These are phyloP conservation scores for Arthroderma sp. DNA, from an alignment of 2,329 filamentous ascomycete species.

Conservation along the genomic window DNA sequence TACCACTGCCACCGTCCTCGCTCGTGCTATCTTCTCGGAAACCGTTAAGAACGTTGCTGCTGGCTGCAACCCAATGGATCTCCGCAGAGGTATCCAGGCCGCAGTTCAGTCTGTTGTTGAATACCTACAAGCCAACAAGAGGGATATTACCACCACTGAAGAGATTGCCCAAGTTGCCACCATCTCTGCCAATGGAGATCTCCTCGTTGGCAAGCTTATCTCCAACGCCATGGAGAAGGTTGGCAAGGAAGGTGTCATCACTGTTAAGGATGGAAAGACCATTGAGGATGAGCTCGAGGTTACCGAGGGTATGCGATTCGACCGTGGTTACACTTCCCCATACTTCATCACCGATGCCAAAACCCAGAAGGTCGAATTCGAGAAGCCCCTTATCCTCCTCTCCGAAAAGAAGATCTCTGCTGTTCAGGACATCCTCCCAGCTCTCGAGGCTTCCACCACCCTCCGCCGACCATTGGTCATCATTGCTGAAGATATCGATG, in stretches of 20 bases:
- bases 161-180: conserved; percentile 98
- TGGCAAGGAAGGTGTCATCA: conserved; percentile 99
- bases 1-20: conserved; percentile 93
- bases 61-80: conserved; percentile 99
- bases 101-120: conserved; percentile 91
- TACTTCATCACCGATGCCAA: conserved; percentile 99
- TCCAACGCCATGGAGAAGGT: conserved; percentile 99
- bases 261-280: conserved; percentile 99
- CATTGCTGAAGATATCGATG: conserved; percentile 98
- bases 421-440: conserved; percentile 96
- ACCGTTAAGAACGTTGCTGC: conserved; percentile 99
- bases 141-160: conserved; percentile 91
- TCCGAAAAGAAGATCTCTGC: conserved; percentile 99
- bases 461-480: conserved; percentile 91
- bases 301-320: conserved; percentile 99
- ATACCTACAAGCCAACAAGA: conserved; percentile 90
- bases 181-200: conserved; percentile 94
- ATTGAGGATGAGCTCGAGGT: conserved; percentile 95
- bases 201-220: conserved; percentile 88
- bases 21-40: conserved; percentile 97
- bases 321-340: conserved; percentile 94
- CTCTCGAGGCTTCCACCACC: conserved; percentile 93
- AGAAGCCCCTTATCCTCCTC: conserved; percentile 96
- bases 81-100: conserved; percentile 91
- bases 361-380: conserved; percentile 97